These are phyloP conservation scores for Malus orientalis DNA, from an alignment of 306 rosid genomes.

Conservation along the genomic window DNA sequence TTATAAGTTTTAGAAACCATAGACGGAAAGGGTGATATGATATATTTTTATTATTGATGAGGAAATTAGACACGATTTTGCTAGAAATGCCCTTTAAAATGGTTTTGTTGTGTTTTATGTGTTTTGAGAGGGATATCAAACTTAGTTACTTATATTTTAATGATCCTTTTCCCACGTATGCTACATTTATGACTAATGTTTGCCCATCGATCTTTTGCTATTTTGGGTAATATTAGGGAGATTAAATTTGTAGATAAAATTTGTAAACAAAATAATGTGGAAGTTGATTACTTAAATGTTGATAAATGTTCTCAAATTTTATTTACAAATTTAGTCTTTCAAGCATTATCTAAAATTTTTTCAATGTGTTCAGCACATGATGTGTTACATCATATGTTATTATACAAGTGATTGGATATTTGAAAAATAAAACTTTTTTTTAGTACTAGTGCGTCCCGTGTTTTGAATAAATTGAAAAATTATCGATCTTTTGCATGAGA, in stretches of 20 bases:
- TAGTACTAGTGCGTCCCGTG: no score
- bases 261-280: no score
- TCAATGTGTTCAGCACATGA: no score
- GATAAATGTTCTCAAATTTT: no score
- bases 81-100: neutral
- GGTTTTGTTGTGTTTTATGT: neutral
- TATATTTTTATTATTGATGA: constrained; percentile 11
- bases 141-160: neutral
- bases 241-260: no score
- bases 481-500: neutral
- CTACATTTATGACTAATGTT: neutral
- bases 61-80: neutral
- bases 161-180: neutral
- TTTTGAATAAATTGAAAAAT: no score
- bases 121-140: neutral
- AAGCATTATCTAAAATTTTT: accelerated
- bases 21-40: neutral
- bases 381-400: no score
- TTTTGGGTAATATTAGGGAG: no score
- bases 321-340: accelerated
- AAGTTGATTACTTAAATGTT: no score
- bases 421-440: no score
- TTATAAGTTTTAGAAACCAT: neutral
- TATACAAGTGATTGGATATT: no score
- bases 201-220: neutral